Evolutionary conservation across 805 yeast species (phyloP), one percentile per base, ranked within the genome.

Genomic region (Lachancea dasiensis): DNA sequence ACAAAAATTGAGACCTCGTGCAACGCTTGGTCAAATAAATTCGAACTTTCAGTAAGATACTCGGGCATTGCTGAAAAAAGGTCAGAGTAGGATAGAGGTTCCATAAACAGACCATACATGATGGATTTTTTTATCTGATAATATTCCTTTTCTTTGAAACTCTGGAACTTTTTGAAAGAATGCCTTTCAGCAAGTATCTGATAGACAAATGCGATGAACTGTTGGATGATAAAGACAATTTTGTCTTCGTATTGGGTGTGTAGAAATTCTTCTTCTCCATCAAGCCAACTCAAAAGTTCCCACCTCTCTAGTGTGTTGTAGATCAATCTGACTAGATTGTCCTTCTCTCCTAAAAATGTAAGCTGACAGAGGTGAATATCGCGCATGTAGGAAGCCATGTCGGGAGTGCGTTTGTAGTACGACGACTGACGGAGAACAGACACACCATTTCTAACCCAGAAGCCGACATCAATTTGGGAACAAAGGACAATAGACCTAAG

Each of bases 341-440:
- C 46, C 71, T 73, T 67, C 34, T 73, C 70, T 5, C 76, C 64
- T 32, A 79, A 72, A 16, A 82, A 64, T 32, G 73, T 65, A 5
- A 68, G 44, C 51, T 92, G 98, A 3, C 73, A 69, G 42, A 86
- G 57, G 53, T 77, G 82, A 18, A 92, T 63, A 51, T 92, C 98
- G 44, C 89, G 69, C 38, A 77, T 64, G 50, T 74, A 87, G 20
- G 87, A 65, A 14, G 84, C 61, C 18, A 63, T 46, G 40, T 71
- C 72, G 2, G 69, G 56, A 52, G 70, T 63, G n/a, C 67, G 70
- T 38, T 63, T 63, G 45, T 78, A 77, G 11, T 70, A 59, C 0
- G 70, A 53, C 0, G 78, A 72, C 46, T 76, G 77, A 29, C 70
- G 65, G 3, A 75, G 56, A 2, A 70, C 73, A 5, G 73, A 67